These are phyloP conservation scores for Amanita fuliginea DNA, from an alignment of 768 basidiomycete genomes.

Conservation along the genomic window DNA sequence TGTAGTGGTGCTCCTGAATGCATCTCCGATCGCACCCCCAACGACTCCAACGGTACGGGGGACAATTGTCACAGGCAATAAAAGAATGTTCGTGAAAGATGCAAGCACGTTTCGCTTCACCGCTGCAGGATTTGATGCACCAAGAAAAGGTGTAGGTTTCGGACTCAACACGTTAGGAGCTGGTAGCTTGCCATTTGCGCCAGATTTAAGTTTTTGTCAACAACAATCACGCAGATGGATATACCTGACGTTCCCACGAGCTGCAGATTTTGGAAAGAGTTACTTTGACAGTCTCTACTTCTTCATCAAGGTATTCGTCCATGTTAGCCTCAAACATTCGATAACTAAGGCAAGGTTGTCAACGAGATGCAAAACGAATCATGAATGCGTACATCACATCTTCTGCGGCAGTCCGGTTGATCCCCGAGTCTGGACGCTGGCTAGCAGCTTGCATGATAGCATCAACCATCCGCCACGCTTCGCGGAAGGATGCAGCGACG, in stretches of 20 bases:
- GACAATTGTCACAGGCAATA: conserved; percentile 94
- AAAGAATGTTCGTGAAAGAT: conserved; percentile 80
- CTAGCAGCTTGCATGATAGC: conserved; percentile 48
- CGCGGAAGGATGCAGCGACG: conserved; percentile 81
- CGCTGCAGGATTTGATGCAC: conserved; percentile 79
- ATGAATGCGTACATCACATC: conserved; percentile 63
- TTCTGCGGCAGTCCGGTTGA: conserved; percentile 51
- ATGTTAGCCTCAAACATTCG: conserved; percentile 94
- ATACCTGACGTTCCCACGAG: conserved; percentile 70
- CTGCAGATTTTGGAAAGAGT: conserved; percentile 66
- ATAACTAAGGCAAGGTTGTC: conserved; percentile 38
- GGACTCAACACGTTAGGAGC: conserved; percentile 9
- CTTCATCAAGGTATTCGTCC: conserved; percentile 96
- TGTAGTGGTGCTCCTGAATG: conserved; percentile 61
- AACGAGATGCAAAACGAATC: conserved; percentile 3
- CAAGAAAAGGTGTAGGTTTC: conserved; percentile 45
- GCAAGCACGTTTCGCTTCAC: conserved; percentile 90
- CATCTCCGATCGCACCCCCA: conserved; percentile 57
- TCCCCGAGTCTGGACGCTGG: conserved; percentile 24
- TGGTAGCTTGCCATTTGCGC: not conserved
- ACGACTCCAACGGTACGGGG: conserved; percentile 69
- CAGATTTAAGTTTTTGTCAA: not conserved
- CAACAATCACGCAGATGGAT: conserved; percentile 9
- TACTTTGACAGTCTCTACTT: conserved; percentile 72
- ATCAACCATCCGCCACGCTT: conserved; percentile 82